Percentiles rank a stretch among this genome's conserved stretches.
Conservation (phyloP, 176 grass and related monocot genomes). For the Thinopyrum elongatum region DNA sequence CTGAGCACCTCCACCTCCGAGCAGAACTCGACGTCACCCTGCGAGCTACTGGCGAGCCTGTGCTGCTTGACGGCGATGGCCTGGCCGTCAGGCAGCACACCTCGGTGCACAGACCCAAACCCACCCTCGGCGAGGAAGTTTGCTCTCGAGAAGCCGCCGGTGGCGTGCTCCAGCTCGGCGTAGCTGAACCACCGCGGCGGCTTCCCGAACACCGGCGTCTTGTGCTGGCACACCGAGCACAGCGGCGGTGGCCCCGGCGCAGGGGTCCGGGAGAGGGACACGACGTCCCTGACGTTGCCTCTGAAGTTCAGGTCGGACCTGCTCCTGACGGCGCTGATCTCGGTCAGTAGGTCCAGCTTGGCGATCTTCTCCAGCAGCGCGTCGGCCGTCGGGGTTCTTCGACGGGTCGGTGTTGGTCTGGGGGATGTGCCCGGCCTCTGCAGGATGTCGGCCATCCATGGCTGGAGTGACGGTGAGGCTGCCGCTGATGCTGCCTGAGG, state of each 20-base stretch:
- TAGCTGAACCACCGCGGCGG: conserved; percentile 94
- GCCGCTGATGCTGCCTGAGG: conserved; percentile 25
- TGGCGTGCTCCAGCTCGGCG: conserved; percentile 71
- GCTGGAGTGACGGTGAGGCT: conserved; percentile 33
- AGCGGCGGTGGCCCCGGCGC: conserved; percentile 88
- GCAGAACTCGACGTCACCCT: conserved; percentile 90
- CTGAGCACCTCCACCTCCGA: conserved; percentile 97
- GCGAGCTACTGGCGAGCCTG: conserved; percentile 75
- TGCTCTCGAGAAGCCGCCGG: conserved; percentile 70
- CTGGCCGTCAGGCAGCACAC: conserved; percentile 81
- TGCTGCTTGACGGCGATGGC: conserved; percentile 93
- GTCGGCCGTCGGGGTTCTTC: conserved; percentile 57
- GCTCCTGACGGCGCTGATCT: conserved; percentile 57
- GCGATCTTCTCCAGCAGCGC: conserved; percentile 67
- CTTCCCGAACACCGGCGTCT: conserved; percentile 84
- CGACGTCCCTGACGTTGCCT: conserved; percentile 75
- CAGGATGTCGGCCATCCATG: conserved; percentile 76
- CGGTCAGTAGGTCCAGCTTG: conserved; percentile 58
- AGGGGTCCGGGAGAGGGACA: conserved; percentile 58
- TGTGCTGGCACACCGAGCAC: conserved; percentile 95
- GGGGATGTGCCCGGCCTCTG: conserved; percentile 2
- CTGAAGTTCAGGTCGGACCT: conserved; percentile 80
- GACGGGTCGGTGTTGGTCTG: conserved; percentile 13
- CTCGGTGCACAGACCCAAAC: conserved; percentile 87
- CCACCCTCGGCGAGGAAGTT: conserved; percentile 97